These are phyloP conservation scores for Clarireedia paspali DNA, from an alignment of 2,329 filamentous ascomycete species.

Conservation along the genomic window DNA sequence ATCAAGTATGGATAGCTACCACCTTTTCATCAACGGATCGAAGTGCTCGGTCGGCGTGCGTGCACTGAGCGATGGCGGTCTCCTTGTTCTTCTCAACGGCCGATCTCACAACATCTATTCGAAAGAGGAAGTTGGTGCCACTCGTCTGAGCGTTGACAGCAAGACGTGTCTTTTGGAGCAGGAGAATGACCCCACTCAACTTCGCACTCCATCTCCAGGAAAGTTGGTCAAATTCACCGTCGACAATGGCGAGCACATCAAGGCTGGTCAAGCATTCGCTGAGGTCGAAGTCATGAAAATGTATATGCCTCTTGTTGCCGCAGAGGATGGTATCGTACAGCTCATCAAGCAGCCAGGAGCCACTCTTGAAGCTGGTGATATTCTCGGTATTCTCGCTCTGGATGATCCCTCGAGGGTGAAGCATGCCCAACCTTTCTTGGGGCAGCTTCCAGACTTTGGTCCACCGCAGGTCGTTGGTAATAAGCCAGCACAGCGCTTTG, in stretches of 20 bases:
- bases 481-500: constrained; percentile 87
- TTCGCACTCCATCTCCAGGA: constrained; percentile 87
- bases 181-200: constrained; percentile 97
- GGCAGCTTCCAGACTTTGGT: constrained; percentile 80
- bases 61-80: constrained; percentile 85
- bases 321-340: constrained; percentile 93
- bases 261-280: constrained; percentile 85
- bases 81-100: constrained; percentile 82
- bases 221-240: constrained; percentile 98
- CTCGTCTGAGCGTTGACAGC: constrained; percentile 90
- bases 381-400: constrained; percentile 90
- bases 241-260: constrained; percentile 89
- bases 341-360: constrained; percentile 98
- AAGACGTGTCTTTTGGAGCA: constrained; percentile 98
- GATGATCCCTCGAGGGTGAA: constrained; percentile 96
- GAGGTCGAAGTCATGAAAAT: constrained; percentile 99
- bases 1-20: constrained; percentile 88
- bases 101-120: constrained; percentile 98
- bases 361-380: constrained; percentile 95
- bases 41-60: constrained; percentile 91
- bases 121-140: constrained; percentile 97
- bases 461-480: constrained; percentile 79
- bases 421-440: constrained; percentile 89
- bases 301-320: constrained; percentile 97
- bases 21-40: constrained; percentile 97